These are phyloP conservation scores for Mucor piriformis DNA, from an alignment of 371 early-diverging fungal species.

Conservation along the genomic window DNA sequence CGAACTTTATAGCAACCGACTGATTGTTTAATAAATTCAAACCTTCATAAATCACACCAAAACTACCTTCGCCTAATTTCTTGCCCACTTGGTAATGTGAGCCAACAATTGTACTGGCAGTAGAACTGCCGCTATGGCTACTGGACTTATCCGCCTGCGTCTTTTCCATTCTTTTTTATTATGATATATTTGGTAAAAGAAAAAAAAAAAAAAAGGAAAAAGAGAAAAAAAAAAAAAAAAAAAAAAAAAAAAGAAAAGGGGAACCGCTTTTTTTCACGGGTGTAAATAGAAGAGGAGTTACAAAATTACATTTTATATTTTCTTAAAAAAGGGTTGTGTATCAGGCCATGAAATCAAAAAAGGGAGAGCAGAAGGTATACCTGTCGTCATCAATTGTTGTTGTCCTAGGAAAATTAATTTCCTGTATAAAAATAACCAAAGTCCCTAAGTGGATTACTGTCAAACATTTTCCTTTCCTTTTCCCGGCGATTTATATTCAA, in stretches of 20 bases:
- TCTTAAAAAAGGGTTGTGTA: too few species aligned
- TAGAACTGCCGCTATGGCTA: conserved; percentile 21
- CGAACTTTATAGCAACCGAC: conserved; percentile 86
- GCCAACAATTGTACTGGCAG: conserved; percentile 75
- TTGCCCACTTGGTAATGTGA: conserved; percentile 94
- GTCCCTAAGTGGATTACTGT: too few species aligned
- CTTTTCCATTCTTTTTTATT: conserved; percentile 18
- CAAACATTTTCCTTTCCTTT: too few species aligned
- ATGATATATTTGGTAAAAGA: background rate
- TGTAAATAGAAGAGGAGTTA: background rate
- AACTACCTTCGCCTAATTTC: conserved; percentile 96
- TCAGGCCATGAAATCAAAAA: too few species aligned
- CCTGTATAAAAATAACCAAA: too few species aligned
- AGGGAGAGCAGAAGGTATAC: too few species aligned
- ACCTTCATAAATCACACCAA: conserved; percentile 98
- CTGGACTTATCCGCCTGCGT: conserved; percentile 22
- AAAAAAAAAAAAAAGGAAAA: background rate
- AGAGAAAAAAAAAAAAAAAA: conserved; percentile 1
- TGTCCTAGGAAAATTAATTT: too few species aligned
- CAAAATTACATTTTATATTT: background rate
- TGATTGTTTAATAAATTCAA: conserved; percentile 70
- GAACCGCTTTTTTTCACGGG: background rate
- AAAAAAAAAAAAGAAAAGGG: conserved; percentile 2
- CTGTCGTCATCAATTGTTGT: too few species aligned
- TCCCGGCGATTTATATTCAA: too few species aligned